Conservation (phyloP, 805 yeast species). For the Candida peoriensis region DNA sequence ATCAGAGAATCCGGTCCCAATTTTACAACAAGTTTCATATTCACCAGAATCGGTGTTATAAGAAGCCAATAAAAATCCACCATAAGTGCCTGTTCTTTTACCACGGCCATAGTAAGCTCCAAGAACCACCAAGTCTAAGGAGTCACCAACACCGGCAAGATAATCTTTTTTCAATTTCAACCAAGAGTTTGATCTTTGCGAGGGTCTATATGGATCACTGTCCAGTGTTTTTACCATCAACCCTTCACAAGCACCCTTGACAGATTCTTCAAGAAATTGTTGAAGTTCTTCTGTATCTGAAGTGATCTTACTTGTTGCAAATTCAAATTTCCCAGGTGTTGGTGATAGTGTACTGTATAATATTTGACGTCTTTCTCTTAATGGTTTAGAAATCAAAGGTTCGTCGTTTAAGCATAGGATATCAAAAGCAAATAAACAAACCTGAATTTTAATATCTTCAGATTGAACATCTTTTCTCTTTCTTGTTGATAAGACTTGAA, state of each 20-base stretch:
- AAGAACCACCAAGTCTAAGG: constrained; percentile 84
- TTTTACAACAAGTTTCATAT: constrained; percentile 91
- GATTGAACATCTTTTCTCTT: constrained; percentile 90
- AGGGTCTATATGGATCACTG: constrained; percentile 88
- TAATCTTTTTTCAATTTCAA: constrained; percentile 92
- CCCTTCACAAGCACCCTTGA: constrained; percentile 90
- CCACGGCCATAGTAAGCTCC: constrained; percentile 96
- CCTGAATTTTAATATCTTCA: constrained; percentile 83
- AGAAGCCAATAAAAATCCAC: constrained; percentile 88
- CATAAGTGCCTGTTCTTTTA: constrained; percentile 90
- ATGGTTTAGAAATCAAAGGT: constrained; percentile 59
- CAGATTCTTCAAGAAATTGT: constrained; percentile 78
- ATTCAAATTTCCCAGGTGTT: constrained; percentile 73
- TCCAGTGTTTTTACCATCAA: constrained; percentile 89
- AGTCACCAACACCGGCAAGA: constrained; percentile 92
- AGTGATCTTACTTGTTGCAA: constrained; percentile 72
- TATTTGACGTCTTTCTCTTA: constrained; percentile 63
- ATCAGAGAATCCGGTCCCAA: constrained; percentile 96
- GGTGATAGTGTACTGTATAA: constrained; percentile 51
- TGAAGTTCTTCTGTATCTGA: constrained; percentile 72
- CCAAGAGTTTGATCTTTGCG: constrained; percentile 94
- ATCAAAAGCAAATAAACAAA: constrained; percentile 91
- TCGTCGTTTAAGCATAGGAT: constrained; percentile 69
- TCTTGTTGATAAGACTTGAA: constrained; percentile 88
- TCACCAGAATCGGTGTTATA: constrained; percentile 90